Evolutionary conservation across 345 rosid genomes (phyloP).

Genomic region (Arabis hirsuta): DNA sequence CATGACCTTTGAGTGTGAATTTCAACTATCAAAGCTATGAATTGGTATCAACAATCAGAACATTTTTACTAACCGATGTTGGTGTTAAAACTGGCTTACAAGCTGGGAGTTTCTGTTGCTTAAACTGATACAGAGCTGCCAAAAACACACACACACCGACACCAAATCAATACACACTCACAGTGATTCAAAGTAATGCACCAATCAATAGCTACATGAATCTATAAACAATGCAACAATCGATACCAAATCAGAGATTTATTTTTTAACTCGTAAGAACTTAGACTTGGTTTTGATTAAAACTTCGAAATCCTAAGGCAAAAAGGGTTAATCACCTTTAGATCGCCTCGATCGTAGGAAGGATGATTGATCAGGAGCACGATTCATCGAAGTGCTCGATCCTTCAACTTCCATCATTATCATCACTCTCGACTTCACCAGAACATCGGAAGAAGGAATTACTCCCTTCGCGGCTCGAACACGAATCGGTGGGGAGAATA

Average conservation of each 20-base stretch:
- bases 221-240: neutral
- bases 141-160: slow-evolving; percentile 24
- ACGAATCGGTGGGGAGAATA: neutral
- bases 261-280: too few relatives aligned
- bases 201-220: too few relatives aligned
- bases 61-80: slow-evolving; percentile 54
- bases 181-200: too few relatives aligned
- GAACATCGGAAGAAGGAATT: slow-evolving; percentile 10
- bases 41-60: neutral
- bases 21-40: slow-evolving; percentile 3
- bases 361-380: slow-evolving; percentile 33
- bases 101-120: slow-evolving; percentile 82
- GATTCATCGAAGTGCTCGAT: slow-evolving; percentile 40
- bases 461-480: neutral
- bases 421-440: slow-evolving; percentile 31
- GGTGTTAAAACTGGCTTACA: slow-evolving; percentile 90
- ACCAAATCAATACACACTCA: too few relatives aligned
- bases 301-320: neutral
- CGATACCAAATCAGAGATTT: neutral
- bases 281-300: neutral
- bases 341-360: slow-evolving; percentile 46
- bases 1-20: neutral
- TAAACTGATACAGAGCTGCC: slow-evolving; percentile 64
- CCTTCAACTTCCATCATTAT: slow-evolving; percentile 54
- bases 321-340: slow-evolving; percentile 43